Evolutionary conservation across 306 rosid genomes (phyloP).

Genomic region (Mimosa bimucronata): DNA sequence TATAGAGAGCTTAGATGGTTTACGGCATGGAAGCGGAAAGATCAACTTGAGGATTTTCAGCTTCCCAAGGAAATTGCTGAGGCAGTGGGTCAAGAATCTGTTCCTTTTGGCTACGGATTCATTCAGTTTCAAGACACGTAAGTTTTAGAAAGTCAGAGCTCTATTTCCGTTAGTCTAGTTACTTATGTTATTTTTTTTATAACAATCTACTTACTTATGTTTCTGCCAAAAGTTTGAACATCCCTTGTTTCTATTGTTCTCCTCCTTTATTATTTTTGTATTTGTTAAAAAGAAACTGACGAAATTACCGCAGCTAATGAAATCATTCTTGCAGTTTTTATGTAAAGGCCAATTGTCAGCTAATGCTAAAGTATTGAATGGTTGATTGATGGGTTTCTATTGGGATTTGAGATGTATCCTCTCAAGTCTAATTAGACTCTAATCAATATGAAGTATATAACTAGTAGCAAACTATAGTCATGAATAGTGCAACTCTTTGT

Average conservation of each 20-base stretch:
- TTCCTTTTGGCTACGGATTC: constrained; percentile 91
- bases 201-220: too few relatives aligned
- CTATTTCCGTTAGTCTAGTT: constrained; percentile 15
- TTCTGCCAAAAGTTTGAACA: not conserved
- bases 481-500: not conserved
- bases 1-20: constrained; percentile 98
- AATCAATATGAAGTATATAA: not conserved
- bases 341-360: constrained; percentile 14
- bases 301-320: not conserved
- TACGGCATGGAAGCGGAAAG: constrained; percentile 87
- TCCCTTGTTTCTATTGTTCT: not conserved
- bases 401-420: not conserved
- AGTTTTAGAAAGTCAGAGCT: constrained; percentile 42
- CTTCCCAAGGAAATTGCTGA: constrained; percentile 70
- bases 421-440: not conserved
- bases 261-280: not conserved
- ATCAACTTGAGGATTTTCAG: constrained; percentile 76
- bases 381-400: not conserved
- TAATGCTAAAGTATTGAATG: not conserved
- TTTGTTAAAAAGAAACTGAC: not conserved
- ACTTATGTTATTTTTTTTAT: too few relatives aligned
- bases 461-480: not conserved
- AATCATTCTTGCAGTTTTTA: not conserved
- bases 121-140: constrained; percentile 89
- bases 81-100: constrained; percentile 67